A percentile compares a stretch with the other conserved stretches of the same genome.
Evolutionary conservation across 441 rosid species (phyloP).

Genomic region (Mallotus repandus): DNA sequence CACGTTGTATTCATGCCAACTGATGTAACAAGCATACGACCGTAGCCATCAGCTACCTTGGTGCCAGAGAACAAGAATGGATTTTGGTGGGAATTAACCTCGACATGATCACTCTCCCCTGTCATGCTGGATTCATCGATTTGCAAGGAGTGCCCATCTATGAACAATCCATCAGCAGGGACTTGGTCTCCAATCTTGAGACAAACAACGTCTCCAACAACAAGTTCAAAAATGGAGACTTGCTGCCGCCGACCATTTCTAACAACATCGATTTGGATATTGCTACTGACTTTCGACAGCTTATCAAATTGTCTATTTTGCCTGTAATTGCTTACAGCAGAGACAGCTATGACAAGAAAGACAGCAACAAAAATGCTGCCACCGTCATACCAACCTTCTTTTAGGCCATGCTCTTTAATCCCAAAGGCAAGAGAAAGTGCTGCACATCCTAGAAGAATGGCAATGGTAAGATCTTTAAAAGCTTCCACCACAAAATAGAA

Average conservation of each 20-base stretch:
- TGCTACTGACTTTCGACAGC: constrained; percentile 30
- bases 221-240: constrained; percentile 38
- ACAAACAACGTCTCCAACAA: constrained; percentile 43
- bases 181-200: constrained; percentile 47
- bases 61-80: constrained; percentile 43
- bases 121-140: constrained; percentile 50
- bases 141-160: constrained; percentile 39
- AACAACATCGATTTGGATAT: constrained; percentile 34
- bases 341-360: constrained; percentile 34
- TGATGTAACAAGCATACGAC: constrained; percentile 37
- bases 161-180: constrained; percentile 50
- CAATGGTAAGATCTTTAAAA: constrained; percentile 38
- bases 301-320: constrained; percentile 37
- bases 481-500: constrained; percentile 42
- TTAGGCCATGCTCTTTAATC: constrained; percentile 38
- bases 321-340: constrained; percentile 39
- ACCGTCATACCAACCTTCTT: constrained; percentile 59
- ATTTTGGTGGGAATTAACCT: constrained; percentile 21
- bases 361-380: constrained; percentile 49
- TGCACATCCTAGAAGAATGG: constrained; percentile 43
- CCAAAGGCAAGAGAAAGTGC: constrained; percentile 44
- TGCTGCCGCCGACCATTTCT: constrained; percentile 32
- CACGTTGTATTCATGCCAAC: constrained; percentile 45
- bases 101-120: constrained; percentile 38
- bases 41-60: constrained; percentile 44